A percentile compares a stretch with the other conserved stretches of the same genome.
These are phyloP conservation scores for Funneliformis mosseae DNA, from an alignment of 192 early-diverging fungal species.

Conservation along the genomic window DNA sequence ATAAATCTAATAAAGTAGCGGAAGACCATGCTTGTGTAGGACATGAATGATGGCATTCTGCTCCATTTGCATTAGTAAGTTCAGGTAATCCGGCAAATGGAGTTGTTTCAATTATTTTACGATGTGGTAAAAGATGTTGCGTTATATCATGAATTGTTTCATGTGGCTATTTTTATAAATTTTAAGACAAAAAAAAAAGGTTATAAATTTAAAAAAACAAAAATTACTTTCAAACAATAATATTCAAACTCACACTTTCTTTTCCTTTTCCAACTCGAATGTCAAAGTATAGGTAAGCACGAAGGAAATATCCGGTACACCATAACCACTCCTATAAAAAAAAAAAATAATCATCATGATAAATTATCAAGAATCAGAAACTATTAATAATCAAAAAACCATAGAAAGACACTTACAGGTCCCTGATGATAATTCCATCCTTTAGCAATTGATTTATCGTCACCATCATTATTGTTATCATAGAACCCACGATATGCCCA, in stretches of 20 bases:
- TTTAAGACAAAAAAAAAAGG: not conserved
- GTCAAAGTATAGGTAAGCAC: constrained; percentile 79
- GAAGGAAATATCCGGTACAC: constrained; percentile 86
- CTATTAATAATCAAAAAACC: constrained; percentile 13
- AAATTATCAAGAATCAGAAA: not conserved
- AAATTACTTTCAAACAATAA: not conserved
- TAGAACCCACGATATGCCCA: constrained; percentile 93
- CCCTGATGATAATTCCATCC: constrained; percentile 99
- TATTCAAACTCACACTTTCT: constrained; percentile 31
- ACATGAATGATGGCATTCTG: constrained; percentile 80
- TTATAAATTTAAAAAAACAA: constrained; percentile 13
- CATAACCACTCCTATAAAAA: constrained; percentile 93
- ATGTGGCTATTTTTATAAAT: constrained; percentile 35
- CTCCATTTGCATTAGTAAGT: constrained; percentile 89
- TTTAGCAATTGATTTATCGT: constrained; percentile 85
- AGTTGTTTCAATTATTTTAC: constrained; percentile 69
- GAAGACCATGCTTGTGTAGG: constrained; percentile 95
- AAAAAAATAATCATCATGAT: not conserved
- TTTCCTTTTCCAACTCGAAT: constrained; percentile 38
- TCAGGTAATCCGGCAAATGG: constrained; percentile 94
- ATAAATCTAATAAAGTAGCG: constrained; percentile 71
- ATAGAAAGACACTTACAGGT: constrained; percentile 50
- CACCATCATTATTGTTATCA: constrained; percentile 88
- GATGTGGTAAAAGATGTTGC: constrained; percentile 74
- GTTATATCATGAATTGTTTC: constrained; percentile 67